Conservation (phyloP, 208 protist genomes). For the Endotrypanum monterogeii region DNA sequence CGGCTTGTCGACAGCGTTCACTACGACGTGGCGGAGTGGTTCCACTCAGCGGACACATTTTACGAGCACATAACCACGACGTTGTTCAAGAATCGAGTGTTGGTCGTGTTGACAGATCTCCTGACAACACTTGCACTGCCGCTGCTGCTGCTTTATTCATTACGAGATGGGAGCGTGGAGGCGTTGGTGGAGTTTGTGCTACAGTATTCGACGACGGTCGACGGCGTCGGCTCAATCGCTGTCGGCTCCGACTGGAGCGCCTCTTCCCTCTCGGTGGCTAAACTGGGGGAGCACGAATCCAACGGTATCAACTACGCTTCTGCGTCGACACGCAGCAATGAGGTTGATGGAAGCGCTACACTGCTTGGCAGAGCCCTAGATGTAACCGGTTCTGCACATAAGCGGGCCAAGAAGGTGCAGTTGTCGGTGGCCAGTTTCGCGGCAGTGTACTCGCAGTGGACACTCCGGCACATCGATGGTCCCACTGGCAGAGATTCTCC, state of each 20-base stretch:
- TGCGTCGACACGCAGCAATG: conserved; percentile 18
- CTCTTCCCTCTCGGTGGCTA: conserved; percentile 7
- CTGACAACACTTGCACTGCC: conserved; percentile 50
- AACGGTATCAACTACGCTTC: conserved; percentile 17
- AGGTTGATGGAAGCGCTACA: conserved; percentile 5
- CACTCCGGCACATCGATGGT: conserved; percentile 27
- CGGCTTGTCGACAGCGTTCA: conserved; percentile 51
- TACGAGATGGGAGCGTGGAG: conserved; percentile 63
- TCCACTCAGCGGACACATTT: conserved; percentile 61
- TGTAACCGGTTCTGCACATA: conserved; percentile 14
- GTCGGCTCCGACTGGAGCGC: conserved; percentile 37
- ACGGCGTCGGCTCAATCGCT: conserved; percentile 79
- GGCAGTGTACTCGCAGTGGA: conserved; percentile 54
- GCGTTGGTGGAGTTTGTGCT: conserved; percentile 47
- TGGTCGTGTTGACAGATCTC: conserved; percentile 45
- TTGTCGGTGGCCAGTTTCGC: conserved; percentile 54
- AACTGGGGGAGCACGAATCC: conserved; percentile 20
- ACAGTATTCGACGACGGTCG: conserved; percentile 53
- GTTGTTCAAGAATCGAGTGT: conserved; percentile 60
- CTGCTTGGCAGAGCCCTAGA: conserved; percentile 10
- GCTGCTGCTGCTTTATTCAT: conserved; percentile 51
- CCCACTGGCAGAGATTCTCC: conserved; percentile 5
- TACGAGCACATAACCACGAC: conserved; percentile 47
- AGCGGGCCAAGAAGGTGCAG: conserved; percentile 30
- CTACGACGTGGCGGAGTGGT: conserved; percentile 60